Percentiles rank a stretch among this genome's conserved stretches.
These are phyloP conservation scores for Trichoderma koningiopsis DNA, from an alignment of 2,329 filamentous ascomycete genomes.

Conservation along the genomic window DNA sequence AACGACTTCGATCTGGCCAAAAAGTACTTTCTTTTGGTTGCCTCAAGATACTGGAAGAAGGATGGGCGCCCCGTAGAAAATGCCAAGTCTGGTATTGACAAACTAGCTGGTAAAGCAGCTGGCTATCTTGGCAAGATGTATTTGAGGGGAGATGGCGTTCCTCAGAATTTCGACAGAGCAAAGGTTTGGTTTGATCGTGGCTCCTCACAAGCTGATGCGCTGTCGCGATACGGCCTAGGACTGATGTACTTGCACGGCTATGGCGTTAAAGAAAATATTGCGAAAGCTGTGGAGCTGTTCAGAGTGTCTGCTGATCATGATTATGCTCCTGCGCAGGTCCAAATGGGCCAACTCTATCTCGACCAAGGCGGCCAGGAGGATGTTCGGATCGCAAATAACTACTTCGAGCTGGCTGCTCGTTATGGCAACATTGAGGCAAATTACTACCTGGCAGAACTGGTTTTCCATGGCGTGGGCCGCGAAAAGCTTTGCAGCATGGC, in stretches of 20 bases:
- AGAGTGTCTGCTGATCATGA: conserved; percentile 80
- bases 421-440: conserved; percentile 86
- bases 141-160: conserved; percentile 80
- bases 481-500: conserved; percentile 78
- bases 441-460: conserved; percentile 90
- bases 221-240: conserved; percentile 83
- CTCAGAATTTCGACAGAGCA: conserved; percentile 76
- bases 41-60: conserved; percentile 77
- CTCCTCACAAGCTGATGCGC: conserved; percentile 71
- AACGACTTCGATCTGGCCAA: conserved; percentile 73
- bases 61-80: conserved; percentile 75
- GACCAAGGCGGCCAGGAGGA: conserved; percentile 76
- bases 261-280: conserved; percentile 68
- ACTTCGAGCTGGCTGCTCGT: conserved; percentile 83
- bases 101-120: conserved; percentile 78
- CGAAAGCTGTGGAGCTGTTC: conserved; percentile 74
- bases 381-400: conserved; percentile 74
- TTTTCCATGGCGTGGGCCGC: conserved; percentile 75
- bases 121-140: conserved; percentile 90
- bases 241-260: conserved; percentile 81
- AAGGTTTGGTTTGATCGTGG: conserved; percentile 83
- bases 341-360: conserved; percentile 80
- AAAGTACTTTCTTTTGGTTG: conserved; percentile 78
- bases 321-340: conserved; percentile 76
- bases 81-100: conserved; percentile 70